A percentile compares a stretch with the other conserved stretches of the same genome.
These are phyloP conservation scores for Huntiella moniliformis DNA, from an alignment of 2,329 filamentous ascomycete genomes.

Conservation along the genomic window DNA sequence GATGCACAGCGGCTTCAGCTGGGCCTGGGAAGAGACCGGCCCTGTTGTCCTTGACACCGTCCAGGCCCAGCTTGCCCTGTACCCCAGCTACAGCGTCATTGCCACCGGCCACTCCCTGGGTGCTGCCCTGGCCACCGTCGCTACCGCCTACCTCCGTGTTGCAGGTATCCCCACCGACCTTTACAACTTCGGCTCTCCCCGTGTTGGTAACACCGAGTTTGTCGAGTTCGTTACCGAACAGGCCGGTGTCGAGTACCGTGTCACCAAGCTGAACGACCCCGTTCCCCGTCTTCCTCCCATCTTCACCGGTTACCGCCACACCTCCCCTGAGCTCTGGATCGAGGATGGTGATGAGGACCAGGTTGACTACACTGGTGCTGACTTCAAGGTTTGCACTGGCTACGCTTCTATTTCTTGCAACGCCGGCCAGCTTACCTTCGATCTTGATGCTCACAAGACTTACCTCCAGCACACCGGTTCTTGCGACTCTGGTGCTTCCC, in stretches of 20 bases:
- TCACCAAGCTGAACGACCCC: conserved; percentile 49
- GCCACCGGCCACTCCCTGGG: conserved; percentile 53
- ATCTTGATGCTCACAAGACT: conserved; percentile 26
- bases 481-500: conserved; percentile 17
- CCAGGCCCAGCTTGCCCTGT: conserved; percentile 21
- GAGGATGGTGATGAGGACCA: conserved; percentile 19
- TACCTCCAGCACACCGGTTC: conserved; percentile 29
- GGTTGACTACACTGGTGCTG: conserved; percentile 20
- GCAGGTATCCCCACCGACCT: conserved; percentile 26
- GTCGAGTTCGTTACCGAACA: conserved; percentile 34
- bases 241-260: conserved; percentile 35
- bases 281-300: conserved; percentile 48
- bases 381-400: conserved; percentile 31
- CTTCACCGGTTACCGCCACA: conserved; percentile 42
- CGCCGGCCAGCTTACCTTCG: conserved; percentile 26
- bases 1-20: conserved; percentile 38
- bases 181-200: conserved; percentile 50
- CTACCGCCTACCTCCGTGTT: conserved; percentile 34
- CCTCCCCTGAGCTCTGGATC: conserved; percentile 53
- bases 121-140: conserved; percentile 43
- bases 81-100: conserved; percentile 35
- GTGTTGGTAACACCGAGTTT: conserved; percentile 39
- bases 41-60: conserved; percentile 25
- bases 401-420: conserved; percentile 31
- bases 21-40: conserved; percentile 37